Base-by-base conservation (phyloP, 208 protist genomes). In the Phytomonas sp. region DNA sequence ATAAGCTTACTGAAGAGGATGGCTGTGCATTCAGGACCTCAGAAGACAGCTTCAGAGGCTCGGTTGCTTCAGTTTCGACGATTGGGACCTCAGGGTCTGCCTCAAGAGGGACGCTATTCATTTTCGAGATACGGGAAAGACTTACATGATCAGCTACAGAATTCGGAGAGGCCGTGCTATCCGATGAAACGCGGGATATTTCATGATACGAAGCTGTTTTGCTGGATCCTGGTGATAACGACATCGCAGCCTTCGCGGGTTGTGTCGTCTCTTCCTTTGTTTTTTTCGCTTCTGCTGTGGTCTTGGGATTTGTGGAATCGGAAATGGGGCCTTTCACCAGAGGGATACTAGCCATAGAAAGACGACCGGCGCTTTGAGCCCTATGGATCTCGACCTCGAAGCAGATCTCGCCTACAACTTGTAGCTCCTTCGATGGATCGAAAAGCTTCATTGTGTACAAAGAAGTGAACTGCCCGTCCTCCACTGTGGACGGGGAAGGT, bases 331-430 rank as follows among this genome's bases (percentile, higher is more conserved):
- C 45, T 0, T 23, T 6, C 19, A 2, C 19, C 19, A 26, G 0
- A 23, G 45, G 19, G 19, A 7, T 23, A 5, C 45, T 26, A 12
- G 45, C 11, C 10, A 16, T 56, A 2, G 16, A 16, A 23, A 56
- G 45, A 16, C 45, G 45, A 56, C 45, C 45, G 7, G 2, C 19
- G 19, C 45, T 23, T 26, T 0, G 19, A 12, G 2, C 19, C 16
- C 23, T 56, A 26, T 26, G 23, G 29, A 62, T 12, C 69, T 72
- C 64, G 16, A 69, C 75, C 52, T 79, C 70, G 29, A 79, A 60
- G 66, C 71, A 79, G 29, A 79, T 40, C 42, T 42, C 32, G 4
- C 75, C 70, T 0, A 62, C 59, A 40, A 61, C 66, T 29, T 45
- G 66, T 4, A 19, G 42, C 33, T 45, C 26, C 32, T 34, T 60